Evolutionary conservation across 768 basidiomycete genomes (phyloP).

Genomic region (Tylopilus rubrobrunneus): DNA sequence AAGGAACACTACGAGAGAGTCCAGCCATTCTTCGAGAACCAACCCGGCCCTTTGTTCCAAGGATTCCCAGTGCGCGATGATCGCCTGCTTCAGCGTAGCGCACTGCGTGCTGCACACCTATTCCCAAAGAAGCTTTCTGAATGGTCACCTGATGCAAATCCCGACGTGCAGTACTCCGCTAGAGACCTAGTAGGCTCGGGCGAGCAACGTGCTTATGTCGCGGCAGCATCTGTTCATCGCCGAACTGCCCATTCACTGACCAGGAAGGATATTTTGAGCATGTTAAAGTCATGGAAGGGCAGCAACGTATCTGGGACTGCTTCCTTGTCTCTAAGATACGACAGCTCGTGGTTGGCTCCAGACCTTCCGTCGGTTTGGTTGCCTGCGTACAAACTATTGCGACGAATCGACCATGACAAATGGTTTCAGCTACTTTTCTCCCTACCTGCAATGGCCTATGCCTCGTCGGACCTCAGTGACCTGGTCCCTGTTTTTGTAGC

Average conservation of each 20-base stretch:
- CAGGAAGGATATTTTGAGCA: not conserved
- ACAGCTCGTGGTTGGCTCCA: too few relatives aligned
- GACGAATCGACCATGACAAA: too few relatives aligned
- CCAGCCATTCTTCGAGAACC: too few relatives aligned
- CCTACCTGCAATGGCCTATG: too few relatives aligned
- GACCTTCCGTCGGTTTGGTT: too few relatives aligned
- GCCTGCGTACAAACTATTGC: too few relatives aligned
- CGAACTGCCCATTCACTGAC: not conserved
- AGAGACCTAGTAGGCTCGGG: conserved; percentile 6
- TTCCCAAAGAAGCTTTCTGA: conserved; percentile 6
- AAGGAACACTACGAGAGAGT: conserved; percentile 25
- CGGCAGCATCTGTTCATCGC: too few relatives aligned
- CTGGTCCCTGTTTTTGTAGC: too few relatives aligned
- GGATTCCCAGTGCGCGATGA: conserved; percentile 7
- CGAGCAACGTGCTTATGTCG: too few relatives aligned
- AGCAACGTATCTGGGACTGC: not conserved
- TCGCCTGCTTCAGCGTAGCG: too few relatives aligned
- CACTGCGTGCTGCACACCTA: conserved; percentile 1
- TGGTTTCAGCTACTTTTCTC: too few relatives aligned
- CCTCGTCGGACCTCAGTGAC: too few relatives aligned
- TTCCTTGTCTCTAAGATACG: conserved; percentile 3
- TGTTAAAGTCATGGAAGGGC: conserved; percentile 12
- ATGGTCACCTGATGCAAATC: not conserved
- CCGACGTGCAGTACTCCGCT: conserved; percentile 10
- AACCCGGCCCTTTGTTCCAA: not conserved